Evolutionary conservation across 192 early-diverging fungal species (phyloP), one percentile per base, ranked within the genome.

Genomic region (Chytriomyces sp.): DNA sequence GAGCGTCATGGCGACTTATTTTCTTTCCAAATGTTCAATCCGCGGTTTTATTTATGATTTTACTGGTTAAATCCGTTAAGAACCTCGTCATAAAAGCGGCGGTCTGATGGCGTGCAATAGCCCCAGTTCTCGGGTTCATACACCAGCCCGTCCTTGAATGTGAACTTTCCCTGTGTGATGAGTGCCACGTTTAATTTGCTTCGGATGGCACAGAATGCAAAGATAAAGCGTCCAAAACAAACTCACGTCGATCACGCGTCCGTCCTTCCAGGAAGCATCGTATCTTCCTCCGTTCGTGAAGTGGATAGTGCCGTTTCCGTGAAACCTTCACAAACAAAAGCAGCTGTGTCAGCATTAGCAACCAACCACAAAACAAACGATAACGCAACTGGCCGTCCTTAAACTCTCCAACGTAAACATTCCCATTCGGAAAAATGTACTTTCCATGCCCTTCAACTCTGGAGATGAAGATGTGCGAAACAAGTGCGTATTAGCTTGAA

Each of bases 371-470:
- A 9, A 43, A 75, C 46, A 13, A 8, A 61, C 20, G n/a, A 75
- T n/a, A 45, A 18, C 50, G 10, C 24, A 67, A 89, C 86, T 86
- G 80, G 3, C 88, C 87, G 69, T 89, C 88, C 63, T 89, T 89
- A 68, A 89, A 86, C 28, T 80, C 71, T 18, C 88, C 88, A n/a
- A 86, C 65, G 67, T 89, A 89, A 7, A 89, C 75, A 61, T 85
- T 89, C 47, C 87, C 87, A 62, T 88, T 81, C 28, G 85, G 80
- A 67, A 87, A 89, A 5, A 80, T 84, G 76, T 84, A 89, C 66
- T 78, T 87, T 23, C 88, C 88, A 7, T 78, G 24, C 5, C 88
- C 88, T 76, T 89, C 88, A 50, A 88, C 82, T 49, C 88, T 89
- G 45, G 45, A 77, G 62, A 49, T 76, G 4, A 35, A 35, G 35